Percentiles rank a stretch among this genome's conserved stretches.
Conservation (phyloP, 2,329 filamentous ascomycete genomes). For the Leptographium flavum region DNA sequence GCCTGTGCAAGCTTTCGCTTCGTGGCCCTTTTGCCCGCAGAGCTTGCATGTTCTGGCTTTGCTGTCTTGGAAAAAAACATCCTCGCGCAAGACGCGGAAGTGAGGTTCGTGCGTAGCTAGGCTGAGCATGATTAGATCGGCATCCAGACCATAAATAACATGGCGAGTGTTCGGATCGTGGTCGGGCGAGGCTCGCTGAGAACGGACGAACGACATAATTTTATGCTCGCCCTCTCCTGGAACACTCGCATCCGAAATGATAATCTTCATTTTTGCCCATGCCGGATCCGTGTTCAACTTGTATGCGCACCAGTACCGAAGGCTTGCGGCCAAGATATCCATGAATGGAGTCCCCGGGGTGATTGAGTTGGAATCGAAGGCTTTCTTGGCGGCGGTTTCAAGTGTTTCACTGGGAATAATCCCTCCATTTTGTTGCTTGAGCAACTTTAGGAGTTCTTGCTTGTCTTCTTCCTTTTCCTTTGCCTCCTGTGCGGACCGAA, state of each 20-base stretch:
- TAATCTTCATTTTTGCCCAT: slow-evolving; percentile 92
- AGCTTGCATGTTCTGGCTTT: slow-evolving; percentile 72
- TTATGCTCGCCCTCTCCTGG: slow-evolving; percentile 98
- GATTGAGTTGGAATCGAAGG: slow-evolving; percentile 78
- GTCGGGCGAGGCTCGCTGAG: slow-evolving; percentile 76
- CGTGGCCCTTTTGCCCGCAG: slow-evolving; percentile 86
- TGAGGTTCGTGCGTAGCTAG: slow-evolving; percentile 94
- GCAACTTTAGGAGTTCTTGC: slow-evolving; percentile 69
- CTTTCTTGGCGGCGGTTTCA: slow-evolving; percentile 61
- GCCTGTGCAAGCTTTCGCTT: slow-evolving; percentile 72
- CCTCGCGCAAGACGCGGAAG: slow-evolving; percentile 90
- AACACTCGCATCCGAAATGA: slow-evolving; percentile 96
- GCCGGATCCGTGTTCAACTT: slow-evolving; percentile 94
- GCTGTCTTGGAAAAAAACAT: slow-evolving; percentile 85
- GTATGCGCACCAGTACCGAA: slow-evolving; percentile 95
- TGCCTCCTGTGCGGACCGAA: slow-evolving; percentile 86
- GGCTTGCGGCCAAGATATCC: slow-evolving; percentile 79
- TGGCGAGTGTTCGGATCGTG: slow-evolving; percentile 95
- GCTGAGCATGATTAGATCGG: slow-evolving; percentile 96
- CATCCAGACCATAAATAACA: slow-evolving; percentile 95
- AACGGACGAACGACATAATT: slow-evolving; percentile 96
- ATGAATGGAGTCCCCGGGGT: slow-evolving; percentile 97
- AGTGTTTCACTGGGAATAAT: slow-evolving; percentile 45
- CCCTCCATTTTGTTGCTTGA: slow-evolving; percentile 64
- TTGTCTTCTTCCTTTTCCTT: slow-evolving; percentile 89